Evolutionary conservation across 2,329 filamentous ascomycete genomes (phyloP).

Genomic region (Calycina herbarum): DNA sequence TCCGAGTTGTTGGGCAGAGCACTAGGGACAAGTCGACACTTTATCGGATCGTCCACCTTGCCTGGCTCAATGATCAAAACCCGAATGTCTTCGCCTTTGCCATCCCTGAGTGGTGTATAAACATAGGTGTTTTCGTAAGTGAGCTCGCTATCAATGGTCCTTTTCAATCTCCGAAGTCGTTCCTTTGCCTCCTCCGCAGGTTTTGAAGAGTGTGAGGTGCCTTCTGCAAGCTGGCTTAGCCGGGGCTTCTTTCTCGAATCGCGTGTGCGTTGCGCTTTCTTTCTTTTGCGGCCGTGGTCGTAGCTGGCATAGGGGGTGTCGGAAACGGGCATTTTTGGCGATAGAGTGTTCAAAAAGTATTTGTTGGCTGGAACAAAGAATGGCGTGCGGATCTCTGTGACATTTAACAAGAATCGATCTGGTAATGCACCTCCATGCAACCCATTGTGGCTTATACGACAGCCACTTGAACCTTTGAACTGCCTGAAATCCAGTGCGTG

Average conservation of each 20-base stretch:
- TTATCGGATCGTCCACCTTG: neutral
- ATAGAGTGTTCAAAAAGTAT: neutral
- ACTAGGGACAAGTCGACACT: neutral
- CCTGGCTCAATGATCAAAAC: slow-evolving; percentile 2
- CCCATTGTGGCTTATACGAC: neutral
- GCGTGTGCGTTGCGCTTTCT: neutral
- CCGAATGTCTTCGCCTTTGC: neutral
- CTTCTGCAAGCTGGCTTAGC: neutral
- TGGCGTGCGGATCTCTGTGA: neutral
- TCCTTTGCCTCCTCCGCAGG: neutral
- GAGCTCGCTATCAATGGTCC: neutral
- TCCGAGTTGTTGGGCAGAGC: neutral
- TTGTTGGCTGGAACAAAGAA: neutral
- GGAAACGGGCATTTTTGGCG: neutral
- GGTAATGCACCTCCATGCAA: neutral
- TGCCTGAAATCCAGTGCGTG: neutral
- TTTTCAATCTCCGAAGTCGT: neutral
- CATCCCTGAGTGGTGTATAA: neutral
- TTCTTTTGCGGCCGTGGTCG: neutral
- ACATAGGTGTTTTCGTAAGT: neutral
- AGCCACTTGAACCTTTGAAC: neutral
- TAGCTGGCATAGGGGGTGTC: neutral
- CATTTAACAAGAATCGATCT: neutral
- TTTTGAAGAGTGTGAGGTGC: neutral
- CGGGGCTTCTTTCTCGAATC: neutral